A percentile compares a stretch with the other conserved stretches of the same genome.
phyloP scores from a whole-genome alignment of 2,329 filamentous ascomycete genomes.

The Talaromyces pinophilus region DNA sequence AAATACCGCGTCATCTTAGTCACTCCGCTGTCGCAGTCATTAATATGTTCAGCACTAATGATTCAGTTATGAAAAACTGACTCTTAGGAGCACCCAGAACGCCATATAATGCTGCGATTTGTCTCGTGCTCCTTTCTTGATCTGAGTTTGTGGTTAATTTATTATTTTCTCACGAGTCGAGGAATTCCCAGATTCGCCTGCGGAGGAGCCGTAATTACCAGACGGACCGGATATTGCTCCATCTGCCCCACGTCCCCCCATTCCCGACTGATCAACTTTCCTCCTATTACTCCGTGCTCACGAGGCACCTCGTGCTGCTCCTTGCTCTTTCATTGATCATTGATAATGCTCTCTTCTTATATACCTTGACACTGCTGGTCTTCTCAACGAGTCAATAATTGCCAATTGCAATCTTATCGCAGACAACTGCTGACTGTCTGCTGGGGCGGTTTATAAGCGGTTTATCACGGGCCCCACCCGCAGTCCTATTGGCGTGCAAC shows the following conservation, averaged over 20 bases:
- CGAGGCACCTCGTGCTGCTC: background rate
- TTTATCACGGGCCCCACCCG: background rate
- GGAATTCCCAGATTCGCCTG: background rate
- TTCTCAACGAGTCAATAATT: background rate
- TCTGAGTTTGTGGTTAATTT: background rate
- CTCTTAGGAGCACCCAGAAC: background rate
- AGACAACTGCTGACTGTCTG: background rate
- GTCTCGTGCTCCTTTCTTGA: background rate
- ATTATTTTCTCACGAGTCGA: background rate
- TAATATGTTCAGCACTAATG: background rate
- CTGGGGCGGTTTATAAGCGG: background rate
- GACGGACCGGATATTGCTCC: constrained; percentile 5
- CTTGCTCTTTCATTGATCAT: background rate
- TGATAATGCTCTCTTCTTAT: background rate
- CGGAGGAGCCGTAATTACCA: constrained; percentile 4
- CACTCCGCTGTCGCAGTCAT: background rate
- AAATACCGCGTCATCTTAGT: constrained; percentile 1
- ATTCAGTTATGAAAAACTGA: background rate
- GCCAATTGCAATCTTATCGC: background rate
- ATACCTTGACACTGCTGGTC: background rate
- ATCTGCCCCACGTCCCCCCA: constrained; percentile 6
- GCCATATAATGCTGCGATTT: constrained; percentile 1
- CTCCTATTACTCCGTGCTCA: background rate
- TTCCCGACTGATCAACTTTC: background rate
- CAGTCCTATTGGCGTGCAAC: constrained; percentile 11